These are phyloP conservation scores for Saccharomycopsis malanga DNA, from an alignment of 805 yeast species.

Conservation along the genomic window DNA sequence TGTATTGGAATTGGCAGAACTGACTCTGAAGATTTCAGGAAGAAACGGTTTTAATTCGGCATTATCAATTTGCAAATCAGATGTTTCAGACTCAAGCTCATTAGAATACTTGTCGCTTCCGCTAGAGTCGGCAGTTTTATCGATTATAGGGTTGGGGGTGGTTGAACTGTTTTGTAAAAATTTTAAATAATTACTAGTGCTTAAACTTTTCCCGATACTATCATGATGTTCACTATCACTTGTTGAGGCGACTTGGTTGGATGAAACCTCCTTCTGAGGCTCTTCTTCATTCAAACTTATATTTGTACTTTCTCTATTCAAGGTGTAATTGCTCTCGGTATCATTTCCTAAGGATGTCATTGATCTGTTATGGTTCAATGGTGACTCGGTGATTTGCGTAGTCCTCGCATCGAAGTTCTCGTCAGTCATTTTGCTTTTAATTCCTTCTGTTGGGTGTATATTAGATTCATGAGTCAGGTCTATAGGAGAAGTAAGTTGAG, in stretches of 20 bases:
- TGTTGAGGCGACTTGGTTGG: neutral
- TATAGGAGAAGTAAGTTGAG: slow-evolving; percentile 3
- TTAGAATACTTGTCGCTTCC: slow-evolving; percentile 11
- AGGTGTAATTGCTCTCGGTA: slow-evolving; percentile 7
- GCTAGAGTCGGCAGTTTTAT: slow-evolving; percentile 8
- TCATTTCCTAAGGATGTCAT: neutral
- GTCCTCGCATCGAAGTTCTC: slow-evolving; percentile 16
- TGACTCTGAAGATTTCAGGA: slow-evolving; percentile 16
- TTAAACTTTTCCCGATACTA: neutral
- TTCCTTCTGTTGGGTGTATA: neutral
- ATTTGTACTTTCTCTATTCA: neutral
- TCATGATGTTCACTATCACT: slow-evolving; percentile 8
- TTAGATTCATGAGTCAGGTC: neutral
- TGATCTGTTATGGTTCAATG: slow-evolving; percentile 2
- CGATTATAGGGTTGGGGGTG: slow-evolving; percentile 7
- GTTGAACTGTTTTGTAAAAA: slow-evolving; percentile 14
- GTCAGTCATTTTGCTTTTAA: neutral
- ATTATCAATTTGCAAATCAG: slow-evolving; percentile 20
- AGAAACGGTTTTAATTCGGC: slow-evolving; percentile 17
- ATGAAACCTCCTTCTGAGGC: neutral
- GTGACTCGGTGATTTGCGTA: slow-evolving; percentile 19
- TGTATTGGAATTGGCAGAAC: slow-evolving; percentile 3
- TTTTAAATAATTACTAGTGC: slow-evolving; percentile 2
- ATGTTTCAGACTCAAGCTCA: slow-evolving; percentile 19
- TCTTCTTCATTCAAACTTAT: neutral